phyloP scores from a whole-genome alignment of 441 rosid species.

The Geranium incanum region DNA sequence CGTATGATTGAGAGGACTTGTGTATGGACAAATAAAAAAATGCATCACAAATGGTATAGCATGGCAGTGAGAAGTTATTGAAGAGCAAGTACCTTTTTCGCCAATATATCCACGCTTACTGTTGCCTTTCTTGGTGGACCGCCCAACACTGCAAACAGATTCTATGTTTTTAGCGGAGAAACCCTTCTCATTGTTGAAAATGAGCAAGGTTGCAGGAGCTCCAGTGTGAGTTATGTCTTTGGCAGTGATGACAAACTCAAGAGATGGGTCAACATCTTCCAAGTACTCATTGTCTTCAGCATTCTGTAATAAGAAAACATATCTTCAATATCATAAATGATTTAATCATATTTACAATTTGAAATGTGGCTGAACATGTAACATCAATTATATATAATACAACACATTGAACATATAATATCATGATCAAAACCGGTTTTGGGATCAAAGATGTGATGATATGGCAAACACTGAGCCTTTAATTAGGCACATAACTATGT shows the following conservation, averaged over 20 bases:
- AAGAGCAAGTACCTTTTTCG: slow-evolving; percentile 48
- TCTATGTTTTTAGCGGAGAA: slow-evolving; percentile 27
- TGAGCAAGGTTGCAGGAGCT: slow-evolving; percentile 54
- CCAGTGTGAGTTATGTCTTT: slow-evolving; percentile 58
- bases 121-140: slow-evolving; percentile 57
- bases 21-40: neutral
- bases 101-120: slow-evolving; percentile 62
- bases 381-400: neutral
- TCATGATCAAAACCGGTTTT: neutral
- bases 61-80: neutral
- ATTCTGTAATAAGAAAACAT: slow-evolving; percentile 31
- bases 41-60: neutral
- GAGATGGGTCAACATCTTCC: slow-evolving; percentile 58
- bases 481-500: too few relatives aligned
- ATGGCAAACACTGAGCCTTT: too few relatives aligned
- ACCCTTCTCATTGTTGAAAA: slow-evolving; percentile 65
- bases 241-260: slow-evolving; percentile 62
- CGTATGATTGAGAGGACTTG: neutral
- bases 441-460: too few relatives aligned
- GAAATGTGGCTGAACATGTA: neutral
- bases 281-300: slow-evolving; percentile 72
- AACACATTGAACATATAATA: neutral
- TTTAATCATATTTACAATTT: neutral
- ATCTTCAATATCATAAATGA: neutral
- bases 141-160: slow-evolving; percentile 31